Conservation (phyloP, 306 rosid species). For the Medicago lupulina region DNA sequence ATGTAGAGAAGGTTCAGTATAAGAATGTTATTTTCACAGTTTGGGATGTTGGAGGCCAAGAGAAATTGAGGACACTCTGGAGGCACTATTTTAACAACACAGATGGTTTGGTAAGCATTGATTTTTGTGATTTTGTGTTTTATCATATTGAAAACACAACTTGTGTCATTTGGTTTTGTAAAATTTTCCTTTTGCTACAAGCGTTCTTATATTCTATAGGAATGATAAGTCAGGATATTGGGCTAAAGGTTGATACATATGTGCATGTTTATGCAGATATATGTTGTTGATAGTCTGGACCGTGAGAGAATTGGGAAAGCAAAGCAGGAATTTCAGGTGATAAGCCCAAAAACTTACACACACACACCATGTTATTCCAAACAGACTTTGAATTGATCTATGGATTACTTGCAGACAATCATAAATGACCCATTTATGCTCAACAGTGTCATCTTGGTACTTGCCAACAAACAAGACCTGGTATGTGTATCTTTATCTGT, state of each 20-base stretch:
- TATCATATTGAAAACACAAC: neutral
- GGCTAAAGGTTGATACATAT: slow-evolving; percentile 12
- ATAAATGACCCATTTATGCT: slow-evolving; percentile 99
- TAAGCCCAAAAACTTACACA: slow-evolving; percentile 23
- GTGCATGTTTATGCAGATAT: slow-evolving; percentile 66
- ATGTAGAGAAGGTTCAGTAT: slow-evolving; percentile 98
- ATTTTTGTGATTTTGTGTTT: slow-evolving; percentile 28
- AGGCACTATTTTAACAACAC: slow-evolving; percentile 99
- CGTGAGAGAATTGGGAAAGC: slow-evolving; percentile 91
- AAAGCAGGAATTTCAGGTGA: slow-evolving; percentile 94
- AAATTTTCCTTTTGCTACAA: slow-evolving; percentile 23
- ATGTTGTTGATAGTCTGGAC: slow-evolving; percentile 93
- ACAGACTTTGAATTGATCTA: slow-evolving; percentile 39
- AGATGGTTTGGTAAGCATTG: slow-evolving; percentile 79
- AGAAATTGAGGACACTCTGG: slow-evolving; percentile 95
- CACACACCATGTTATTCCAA: slow-evolving; percentile 19
- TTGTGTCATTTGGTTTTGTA: slow-evolving; percentile 23
- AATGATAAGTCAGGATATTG: neutral
- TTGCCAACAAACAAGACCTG: slow-evolving; percentile 98
- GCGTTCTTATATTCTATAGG: slow-evolving; percentile 1
- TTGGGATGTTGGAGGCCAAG: slow-evolving; percentile 99
- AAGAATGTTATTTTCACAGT: slow-evolving; percentile 97
- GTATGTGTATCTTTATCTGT: slow-evolving; percentile 56
- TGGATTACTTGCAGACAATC: slow-evolving; percentile 76
- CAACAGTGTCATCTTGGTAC: slow-evolving; percentile 93